Percentiles rank a stretch among this genome's conserved stretches.
These are phyloP conservation scores for Senecio squalidus DNA, from an alignment of 140 eudicot genomes.

Conservation along the genomic window DNA sequence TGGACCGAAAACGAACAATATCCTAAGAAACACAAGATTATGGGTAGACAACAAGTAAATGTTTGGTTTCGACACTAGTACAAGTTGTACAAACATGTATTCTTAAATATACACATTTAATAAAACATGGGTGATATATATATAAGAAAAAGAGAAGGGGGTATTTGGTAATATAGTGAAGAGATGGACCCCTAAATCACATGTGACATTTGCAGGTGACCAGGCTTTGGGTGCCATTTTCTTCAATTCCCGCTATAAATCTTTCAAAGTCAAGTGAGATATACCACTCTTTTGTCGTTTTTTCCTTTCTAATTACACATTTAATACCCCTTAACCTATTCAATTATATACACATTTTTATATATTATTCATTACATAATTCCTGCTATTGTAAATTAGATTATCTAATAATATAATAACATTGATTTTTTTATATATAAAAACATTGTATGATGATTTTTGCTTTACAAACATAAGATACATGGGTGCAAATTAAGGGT, in stretches of 20 bases:
- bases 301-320: conserved; percentile 3
- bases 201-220: conserved; percentile 54
- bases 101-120: no score
- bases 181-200: conserved; percentile 35
- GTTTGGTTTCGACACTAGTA: conserved; percentile 3
- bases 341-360: no score
- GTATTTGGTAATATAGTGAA: conserved; percentile 27
- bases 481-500: no score
- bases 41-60: no score
- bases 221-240: conserved; percentile 48
- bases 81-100: conserved; percentile 8
- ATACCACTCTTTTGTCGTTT: conserved; percentile 43
- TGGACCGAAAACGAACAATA: no score
- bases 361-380: no score
- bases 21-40: no score
- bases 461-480: no score
- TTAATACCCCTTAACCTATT: conserved; percentile 5
- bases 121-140: not conserved
- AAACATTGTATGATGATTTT: no score
- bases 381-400: no score
- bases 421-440: no score
- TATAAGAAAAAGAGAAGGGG: conserved; percentile 19
- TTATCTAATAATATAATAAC: no score
- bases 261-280: conserved; percentile 37
- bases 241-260: conserved; percentile 44